Evolutionary conservation across 2,329 filamentous ascomycete genomes (phyloP).

Genomic region (Macrophomina tecta): DNA sequence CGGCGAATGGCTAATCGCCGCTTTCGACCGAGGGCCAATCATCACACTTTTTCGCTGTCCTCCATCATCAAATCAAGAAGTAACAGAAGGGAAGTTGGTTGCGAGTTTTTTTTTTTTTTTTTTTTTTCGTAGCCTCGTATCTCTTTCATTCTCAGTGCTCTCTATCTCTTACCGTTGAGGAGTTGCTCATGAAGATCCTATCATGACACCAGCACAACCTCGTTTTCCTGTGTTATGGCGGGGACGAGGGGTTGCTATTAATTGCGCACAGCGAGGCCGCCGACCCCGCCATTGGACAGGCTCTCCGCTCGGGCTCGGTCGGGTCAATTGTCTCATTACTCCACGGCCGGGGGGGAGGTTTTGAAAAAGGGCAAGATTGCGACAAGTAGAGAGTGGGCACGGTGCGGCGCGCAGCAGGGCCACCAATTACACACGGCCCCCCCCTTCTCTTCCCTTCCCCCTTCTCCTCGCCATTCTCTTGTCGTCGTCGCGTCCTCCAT

Average conservation of each 20-base stretch:
- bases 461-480: neutral
- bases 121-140: neutral
- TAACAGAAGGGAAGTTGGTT: neutral
- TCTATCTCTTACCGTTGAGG: conserved; percentile 20
- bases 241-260: conserved; percentile 8
- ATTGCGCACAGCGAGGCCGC: conserved; percentile 7
- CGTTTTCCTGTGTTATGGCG: conserved; percentile 14
- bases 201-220: neutral
- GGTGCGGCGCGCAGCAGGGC: conserved; percentile 9
- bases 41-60: neutral
- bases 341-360: neutral
- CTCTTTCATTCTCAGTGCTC: neutral
- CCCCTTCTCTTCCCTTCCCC: neutral
- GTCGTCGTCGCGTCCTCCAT: neutral
- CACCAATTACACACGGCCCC: conserved; percentile 20
- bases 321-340: neutral
- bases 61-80: neutral
- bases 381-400: neutral
- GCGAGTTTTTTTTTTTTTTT: neutral
- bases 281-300: conserved; percentile 18
- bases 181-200: conserved; percentile 15
- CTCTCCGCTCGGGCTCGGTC: neutral
- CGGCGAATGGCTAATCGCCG: too few relatives aligned
- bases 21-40: too few relatives aligned
- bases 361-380: conserved; percentile 2